Evolutionary conservation across 768 basidiomycete species (phyloP).

Genomic region (Mycena crocata): DNA sequence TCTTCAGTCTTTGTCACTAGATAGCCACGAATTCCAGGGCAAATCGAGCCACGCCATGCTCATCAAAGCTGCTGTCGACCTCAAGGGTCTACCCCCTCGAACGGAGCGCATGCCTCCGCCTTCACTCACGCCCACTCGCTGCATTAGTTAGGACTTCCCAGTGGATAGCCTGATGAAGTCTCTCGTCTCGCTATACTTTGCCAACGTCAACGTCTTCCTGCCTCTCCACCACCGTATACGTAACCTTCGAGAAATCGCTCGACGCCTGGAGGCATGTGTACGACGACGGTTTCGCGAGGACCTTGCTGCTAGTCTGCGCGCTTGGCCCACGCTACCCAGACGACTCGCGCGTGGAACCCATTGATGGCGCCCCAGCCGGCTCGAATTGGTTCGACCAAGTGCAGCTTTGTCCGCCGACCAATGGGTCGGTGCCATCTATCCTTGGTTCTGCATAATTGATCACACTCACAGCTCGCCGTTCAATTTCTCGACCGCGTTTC

Average conservation of each 20-base stretch:
- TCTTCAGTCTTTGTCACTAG: conserved; percentile 13
- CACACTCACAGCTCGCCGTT: conserved; percentile 23
- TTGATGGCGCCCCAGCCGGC: conserved; percentile 38
- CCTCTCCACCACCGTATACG: conserved; percentile 59
- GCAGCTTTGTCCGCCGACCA: conserved; percentile 36
- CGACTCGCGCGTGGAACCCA: conserved; percentile 53
- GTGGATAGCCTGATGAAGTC: conserved; percentile 48
- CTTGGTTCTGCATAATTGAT: conserved; percentile 21
- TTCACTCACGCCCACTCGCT: not conserved
- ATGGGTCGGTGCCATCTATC: conserved; percentile 41
- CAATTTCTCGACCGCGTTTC: conserved; percentile 22
- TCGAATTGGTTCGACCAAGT: conserved; percentile 59
- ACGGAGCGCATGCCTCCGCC: not conserved
- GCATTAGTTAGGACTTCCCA: conserved; percentile 45
- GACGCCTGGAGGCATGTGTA: conserved; percentile 48
- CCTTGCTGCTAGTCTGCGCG: conserved; percentile 65
- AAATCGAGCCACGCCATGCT: conserved; percentile 45
- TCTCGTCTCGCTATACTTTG: conserved; percentile 65
- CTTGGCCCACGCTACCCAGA: conserved; percentile 49
- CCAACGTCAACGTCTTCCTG: conserved; percentile 49
- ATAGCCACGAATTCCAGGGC: conserved; percentile 40
- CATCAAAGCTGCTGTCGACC: conserved; percentile 49
- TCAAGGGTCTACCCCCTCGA: conserved; percentile 40
- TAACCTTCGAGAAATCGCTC: conserved; percentile 53
- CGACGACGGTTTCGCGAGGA: conserved; percentile 53